Conservation (phyloP, 306 rosid genomes). For the Dalbergia oliveri region DNA sequence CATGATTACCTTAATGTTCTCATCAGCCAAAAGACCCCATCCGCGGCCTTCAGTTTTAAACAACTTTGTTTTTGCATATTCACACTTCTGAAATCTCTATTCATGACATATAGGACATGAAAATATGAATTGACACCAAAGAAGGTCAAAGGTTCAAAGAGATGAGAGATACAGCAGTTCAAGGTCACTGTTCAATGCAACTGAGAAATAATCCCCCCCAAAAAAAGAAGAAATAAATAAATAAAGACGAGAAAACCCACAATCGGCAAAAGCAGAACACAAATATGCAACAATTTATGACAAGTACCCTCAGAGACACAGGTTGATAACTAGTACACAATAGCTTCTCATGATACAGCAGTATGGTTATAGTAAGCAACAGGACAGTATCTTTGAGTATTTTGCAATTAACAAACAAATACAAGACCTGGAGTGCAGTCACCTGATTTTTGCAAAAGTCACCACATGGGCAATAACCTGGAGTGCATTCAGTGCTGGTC, state of each 20-base stretch:
- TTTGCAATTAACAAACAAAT: neutral
- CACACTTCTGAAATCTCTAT: constrained; percentile 88
- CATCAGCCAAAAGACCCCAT: constrained; percentile 93
- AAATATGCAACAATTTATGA: constrained; percentile 16
- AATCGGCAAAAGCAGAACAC: neutral
- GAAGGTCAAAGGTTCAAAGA: constrained; percentile 34
- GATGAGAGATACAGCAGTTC: constrained; percentile 4
- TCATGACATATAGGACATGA: constrained; percentile 46
- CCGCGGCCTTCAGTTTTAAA: constrained; percentile 92
- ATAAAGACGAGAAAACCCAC: neutral
- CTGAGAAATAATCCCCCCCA: neutral
- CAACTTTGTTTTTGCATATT: constrained; percentile 87
- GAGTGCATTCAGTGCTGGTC: constrained; percentile 95
- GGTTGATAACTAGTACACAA: constrained; percentile 13
- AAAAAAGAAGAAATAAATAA: neutral
- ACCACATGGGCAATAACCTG: constrained; percentile 80
- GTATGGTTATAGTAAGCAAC: constrained; percentile 18
- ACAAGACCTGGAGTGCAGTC: too few species aligned
- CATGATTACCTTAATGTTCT: constrained; percentile 77
- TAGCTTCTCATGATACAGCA: constrained; percentile 30
- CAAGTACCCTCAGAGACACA: constrained; percentile 8
- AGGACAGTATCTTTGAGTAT: constrained; percentile 9
- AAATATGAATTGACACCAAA: constrained; percentile 30
- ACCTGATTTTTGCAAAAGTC: constrained; percentile 88
- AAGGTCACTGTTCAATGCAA: constrained; percentile 2